Conservation (phyloP, 2,329 filamentous ascomycete genomes). For the Alternaria atra region DNA sequence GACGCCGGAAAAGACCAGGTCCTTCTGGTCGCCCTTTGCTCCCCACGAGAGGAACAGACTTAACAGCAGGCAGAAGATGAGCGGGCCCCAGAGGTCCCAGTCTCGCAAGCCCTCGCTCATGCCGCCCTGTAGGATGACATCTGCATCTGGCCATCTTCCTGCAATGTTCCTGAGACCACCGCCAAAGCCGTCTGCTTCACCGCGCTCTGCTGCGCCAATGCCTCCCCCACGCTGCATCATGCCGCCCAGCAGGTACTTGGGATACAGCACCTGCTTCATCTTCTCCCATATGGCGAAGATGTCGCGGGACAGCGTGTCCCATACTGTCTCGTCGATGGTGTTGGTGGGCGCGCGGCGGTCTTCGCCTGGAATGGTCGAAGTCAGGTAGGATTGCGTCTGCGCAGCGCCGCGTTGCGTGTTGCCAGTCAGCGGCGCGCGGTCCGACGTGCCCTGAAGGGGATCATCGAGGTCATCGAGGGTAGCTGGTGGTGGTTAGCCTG, state of each 20-base stretch:
- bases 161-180: conserved; percentile 63
- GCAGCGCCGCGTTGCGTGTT: conserved; percentile 70
- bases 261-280: conserved; percentile 96
- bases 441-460: conserved; percentile 73
- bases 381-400: conserved; percentile 82
- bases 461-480: conserved; percentile 94
- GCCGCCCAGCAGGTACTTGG: conserved; percentile 85
- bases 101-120: conserved; percentile 93
- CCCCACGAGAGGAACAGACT: conserved; percentile 87
- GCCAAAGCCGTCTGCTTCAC: conserved; percentile 56
- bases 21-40: conserved; percentile 80
- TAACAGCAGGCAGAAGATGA: conserved; percentile 91
- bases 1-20: conserved; percentile 91
- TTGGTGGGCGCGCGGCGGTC: conserved; percentile 88
- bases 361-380: conserved; percentile 88
- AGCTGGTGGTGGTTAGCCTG: conserved; percentile 59
- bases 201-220: conserved; percentile 65
- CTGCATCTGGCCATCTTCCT: conserved; percentile 73
- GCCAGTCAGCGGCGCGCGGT: conserved; percentile 82
- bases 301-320: conserved; percentile 95
- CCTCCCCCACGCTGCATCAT: conserved; percentile 68
- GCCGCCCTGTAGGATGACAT: conserved; percentile 69
- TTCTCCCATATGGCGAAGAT: conserved; percentile 95
- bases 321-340: conserved; percentile 96
- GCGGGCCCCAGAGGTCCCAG: conserved; percentile 98